A percentile compares a stretch with the other conserved stretches of the same genome.
phyloP scores from a whole-genome alignment of 2,329 filamentous ascomycete genomes.

The Cladosporium cucumerinum region DNA sequence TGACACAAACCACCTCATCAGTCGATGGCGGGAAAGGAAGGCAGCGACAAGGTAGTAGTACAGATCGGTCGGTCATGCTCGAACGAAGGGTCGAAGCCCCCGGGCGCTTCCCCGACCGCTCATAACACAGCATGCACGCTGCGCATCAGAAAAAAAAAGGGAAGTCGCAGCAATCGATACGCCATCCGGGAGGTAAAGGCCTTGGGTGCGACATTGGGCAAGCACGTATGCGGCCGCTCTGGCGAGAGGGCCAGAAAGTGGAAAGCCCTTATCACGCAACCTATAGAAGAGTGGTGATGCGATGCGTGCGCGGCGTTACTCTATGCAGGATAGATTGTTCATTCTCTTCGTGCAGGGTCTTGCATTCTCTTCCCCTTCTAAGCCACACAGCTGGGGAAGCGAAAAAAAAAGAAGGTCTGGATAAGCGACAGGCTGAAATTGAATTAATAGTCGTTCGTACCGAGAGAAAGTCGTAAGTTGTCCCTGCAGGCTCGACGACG shows the following conservation, averaged over 20 bases:
- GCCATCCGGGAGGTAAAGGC: too few relatives aligned
- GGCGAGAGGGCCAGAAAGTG: too few relatives aligned
- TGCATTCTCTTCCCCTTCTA: neutral
- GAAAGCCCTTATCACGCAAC: neutral
- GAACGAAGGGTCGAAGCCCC: too few relatives aligned
- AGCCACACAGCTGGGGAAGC: too few relatives aligned
- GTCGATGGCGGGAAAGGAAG: neutral
- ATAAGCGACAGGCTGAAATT: neutral
- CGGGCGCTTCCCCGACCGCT: neutral
- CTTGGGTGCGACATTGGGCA: conserved; percentile 5
- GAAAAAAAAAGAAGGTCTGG: neutral
- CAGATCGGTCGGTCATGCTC: too few relatives aligned
- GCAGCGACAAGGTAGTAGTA: too few relatives aligned
- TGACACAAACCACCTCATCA: neutral
- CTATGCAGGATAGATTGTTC: neutral
- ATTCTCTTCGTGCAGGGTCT: neutral
- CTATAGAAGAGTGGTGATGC: neutral
- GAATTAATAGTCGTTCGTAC: neutral
- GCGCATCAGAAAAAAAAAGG: neutral
- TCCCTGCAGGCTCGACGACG: neutral
- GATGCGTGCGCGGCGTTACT: neutral
- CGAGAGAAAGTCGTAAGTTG: neutral
- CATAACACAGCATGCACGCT: neutral
- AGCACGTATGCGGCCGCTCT: neutral
- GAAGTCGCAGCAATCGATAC: neutral